Evolutionary conservation across 2,329 filamentous ascomycete species (phyloP), one percentile per base, ranked within the genome.

Genomic region (Colletotrichum kahawae): DNA sequence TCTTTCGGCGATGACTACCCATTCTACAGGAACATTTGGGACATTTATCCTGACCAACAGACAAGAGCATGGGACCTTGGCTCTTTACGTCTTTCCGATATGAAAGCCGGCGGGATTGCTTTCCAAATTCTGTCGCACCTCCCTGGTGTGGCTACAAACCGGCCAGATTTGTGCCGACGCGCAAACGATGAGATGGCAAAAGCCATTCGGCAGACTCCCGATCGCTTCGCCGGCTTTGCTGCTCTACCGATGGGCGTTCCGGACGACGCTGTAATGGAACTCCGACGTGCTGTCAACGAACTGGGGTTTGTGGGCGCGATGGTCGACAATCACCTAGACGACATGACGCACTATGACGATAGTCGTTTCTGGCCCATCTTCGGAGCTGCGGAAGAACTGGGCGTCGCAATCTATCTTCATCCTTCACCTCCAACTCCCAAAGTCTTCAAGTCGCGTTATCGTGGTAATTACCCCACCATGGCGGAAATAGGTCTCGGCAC

Each of bases 221-320:
- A 36, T 24, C 31, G 31, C 1, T 62, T 36, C n/a, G 4, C 9
- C 13, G 31, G n/a, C 0, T 62, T 62, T 21, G 57, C 57, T 10
- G n/a, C n/a, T 4, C 57, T 62, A 3, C 31, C n/a, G 0, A 62
- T 36, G 57, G 12, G 18, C 7, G 1, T 14, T 21, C 31, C 31
- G 1, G 33, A 13, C 10, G 57, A 13, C 0, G 57, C 57, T 0
- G 18, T 34, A 4, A 0, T 7, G 29, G 57, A 24, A 2, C 57
- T 60, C 5, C 16, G 8, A 0, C 31, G 57, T 10, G 16, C 31
- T 0, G 57, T 60, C 12, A 33, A 33, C 0, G 57, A 60, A 0
- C 14, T 60, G 0, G 33, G n/a, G 7, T 24, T 60, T 33, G 31
- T 60, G 10, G 57, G 57, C 12, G 57, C 57, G 2, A 29, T 60